These are phyloP conservation scores for Ehretia macrophylla DNA, from an alignment of 257 asterid genomes.

Conservation along the genomic window DNA sequence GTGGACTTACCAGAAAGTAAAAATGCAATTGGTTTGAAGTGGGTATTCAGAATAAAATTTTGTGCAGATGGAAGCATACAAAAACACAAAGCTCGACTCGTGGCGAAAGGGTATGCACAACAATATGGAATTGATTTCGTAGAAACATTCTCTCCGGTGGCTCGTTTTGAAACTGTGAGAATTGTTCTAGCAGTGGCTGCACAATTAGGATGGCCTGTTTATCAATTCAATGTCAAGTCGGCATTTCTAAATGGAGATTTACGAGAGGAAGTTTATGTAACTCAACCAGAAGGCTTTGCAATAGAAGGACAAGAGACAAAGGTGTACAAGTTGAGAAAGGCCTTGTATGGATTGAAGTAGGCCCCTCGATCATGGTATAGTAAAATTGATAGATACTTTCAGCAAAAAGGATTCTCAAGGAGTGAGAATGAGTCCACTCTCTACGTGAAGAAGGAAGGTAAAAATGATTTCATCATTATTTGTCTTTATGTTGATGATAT, in stretches of 20 bases:
- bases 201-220: background rate
- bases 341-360: constrained; percentile 6
- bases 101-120: background rate
- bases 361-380: background rate
- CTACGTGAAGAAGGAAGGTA: background rate
- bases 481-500: constrained; percentile 9
- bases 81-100: background rate
- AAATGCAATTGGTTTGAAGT: background rate
- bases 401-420: background rate
- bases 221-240: constrained; percentile 3
- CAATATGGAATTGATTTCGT: constrained; percentile 1
- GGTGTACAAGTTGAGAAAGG: background rate
- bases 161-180: constrained; percentile 6
- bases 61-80: background rate
- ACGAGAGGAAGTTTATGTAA: constrained; percentile 4
- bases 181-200: constrained; percentile 1
- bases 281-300: constrained; percentile 3
- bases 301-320: background rate
- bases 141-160: constrained; percentile 2
- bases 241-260: background rate
- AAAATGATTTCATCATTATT: background rate
- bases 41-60: background rate
- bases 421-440: constrained; percentile 4
- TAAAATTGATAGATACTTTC: constrained; percentile 1
- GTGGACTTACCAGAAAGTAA: background rate